Percentiles rank a stretch among this genome's conserved stretches.
Evolutionary conservation across 2,329 filamentous ascomycete species (phyloP).

Genomic region (Aspergillus costaricaensis): DNA sequence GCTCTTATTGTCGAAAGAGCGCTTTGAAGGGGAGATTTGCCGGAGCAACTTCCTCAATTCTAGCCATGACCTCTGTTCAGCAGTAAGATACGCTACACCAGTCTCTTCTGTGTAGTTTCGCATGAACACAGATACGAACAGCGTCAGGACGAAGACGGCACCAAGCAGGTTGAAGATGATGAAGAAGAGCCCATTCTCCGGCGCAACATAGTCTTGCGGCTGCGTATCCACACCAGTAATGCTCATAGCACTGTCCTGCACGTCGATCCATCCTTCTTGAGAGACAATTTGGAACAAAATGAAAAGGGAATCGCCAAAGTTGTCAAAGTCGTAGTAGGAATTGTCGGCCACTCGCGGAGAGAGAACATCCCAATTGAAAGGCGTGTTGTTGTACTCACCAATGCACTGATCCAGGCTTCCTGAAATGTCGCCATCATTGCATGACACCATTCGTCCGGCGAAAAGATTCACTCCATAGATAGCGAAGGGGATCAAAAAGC

Average conservation of each 20-base stretch:
- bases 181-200: slow-evolving; percentile 92
- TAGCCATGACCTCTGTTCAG: slow-evolving; percentile 95
- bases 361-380: slow-evolving; percentile 81
- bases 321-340: slow-evolving; percentile 86
- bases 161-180: slow-evolving; percentile 94
- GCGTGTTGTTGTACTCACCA: slow-evolving; percentile 75
- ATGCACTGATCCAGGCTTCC: slow-evolving; percentile 69
- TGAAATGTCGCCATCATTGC: slow-evolving; percentile 71
- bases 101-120: slow-evolving; percentile 99
- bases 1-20: slow-evolving; percentile 75
- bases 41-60: slow-evolving; percentile 88
- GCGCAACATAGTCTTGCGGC: slow-evolving; percentile 66
- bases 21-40: slow-evolving; percentile 92
- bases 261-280: slow-evolving; percentile 95
- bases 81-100: slow-evolving; percentile 91
- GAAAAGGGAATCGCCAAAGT: slow-evolving; percentile 90
- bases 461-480: slow-evolving; percentile 95
- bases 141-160: slow-evolving; percentile 91
- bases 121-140: slow-evolving; percentile 99
- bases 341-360: slow-evolving; percentile 81
- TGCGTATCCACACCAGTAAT: slow-evolving; percentile 78
- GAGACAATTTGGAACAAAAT: slow-evolving; percentile 98
- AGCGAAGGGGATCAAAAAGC: slow-evolving; percentile 91
- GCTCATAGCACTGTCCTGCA: slow-evolving; percentile 80
- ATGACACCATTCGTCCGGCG: slow-evolving; percentile 73